These are phyloP conservation scores for Rubroboletus satanas DNA, from an alignment of 768 basidiomycete genomes.

Conservation along the genomic window DNA sequence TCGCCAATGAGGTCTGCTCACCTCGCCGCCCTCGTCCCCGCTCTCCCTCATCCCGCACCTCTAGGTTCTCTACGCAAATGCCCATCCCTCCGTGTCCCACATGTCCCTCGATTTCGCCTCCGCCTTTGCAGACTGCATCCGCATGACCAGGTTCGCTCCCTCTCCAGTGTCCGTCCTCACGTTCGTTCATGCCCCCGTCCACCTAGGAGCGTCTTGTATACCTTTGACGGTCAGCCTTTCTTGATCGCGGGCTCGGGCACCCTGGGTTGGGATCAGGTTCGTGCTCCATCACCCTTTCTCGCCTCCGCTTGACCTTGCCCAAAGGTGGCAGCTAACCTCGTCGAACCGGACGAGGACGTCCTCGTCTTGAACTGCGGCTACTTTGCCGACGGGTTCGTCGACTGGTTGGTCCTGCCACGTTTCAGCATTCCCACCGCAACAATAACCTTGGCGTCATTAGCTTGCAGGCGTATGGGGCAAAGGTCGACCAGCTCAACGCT, in stretches of 20 bases:
- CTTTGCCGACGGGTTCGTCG: conserved; percentile 88
- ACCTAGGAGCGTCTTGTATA: conserved; percentile 68
- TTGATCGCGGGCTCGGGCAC: conserved; percentile 94
- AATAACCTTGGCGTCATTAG: conserved; percentile 34
- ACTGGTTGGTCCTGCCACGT: conserved; percentile 54
- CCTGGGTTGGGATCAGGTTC: conserved; percentile 91
- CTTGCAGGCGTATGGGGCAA: conserved; percentile 83
- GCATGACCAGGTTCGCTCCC: conserved; percentile 61
- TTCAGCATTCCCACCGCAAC: neutral
- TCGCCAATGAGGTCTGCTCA: conserved; percentile 51
- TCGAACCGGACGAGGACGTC: conserved; percentile 74
- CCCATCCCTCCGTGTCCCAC: conserved; percentile 86
- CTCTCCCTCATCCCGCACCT: neutral
- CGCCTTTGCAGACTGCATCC: conserved; percentile 84
- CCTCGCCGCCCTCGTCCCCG: neutral
- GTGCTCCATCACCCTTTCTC: conserved; percentile 11
- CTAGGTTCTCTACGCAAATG: conserved; percentile 89
- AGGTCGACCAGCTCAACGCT: conserved; percentile 80
- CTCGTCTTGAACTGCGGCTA: conserved; percentile 89
- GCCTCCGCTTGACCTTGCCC: conserved; percentile 3
- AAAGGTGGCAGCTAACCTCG: conserved; percentile 84
- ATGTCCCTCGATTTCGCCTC: conserved; percentile 85
- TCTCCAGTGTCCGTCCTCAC: neutral
- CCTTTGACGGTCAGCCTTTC: conserved; percentile 82
- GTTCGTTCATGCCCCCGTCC: neutral